Percentiles rank a stretch among this genome's conserved stretches.
These are phyloP conservation scores for Phalaenopsis hybrid DNA, from an alignment of 116 monocot genomes.

Conservation along the genomic window DNA sequence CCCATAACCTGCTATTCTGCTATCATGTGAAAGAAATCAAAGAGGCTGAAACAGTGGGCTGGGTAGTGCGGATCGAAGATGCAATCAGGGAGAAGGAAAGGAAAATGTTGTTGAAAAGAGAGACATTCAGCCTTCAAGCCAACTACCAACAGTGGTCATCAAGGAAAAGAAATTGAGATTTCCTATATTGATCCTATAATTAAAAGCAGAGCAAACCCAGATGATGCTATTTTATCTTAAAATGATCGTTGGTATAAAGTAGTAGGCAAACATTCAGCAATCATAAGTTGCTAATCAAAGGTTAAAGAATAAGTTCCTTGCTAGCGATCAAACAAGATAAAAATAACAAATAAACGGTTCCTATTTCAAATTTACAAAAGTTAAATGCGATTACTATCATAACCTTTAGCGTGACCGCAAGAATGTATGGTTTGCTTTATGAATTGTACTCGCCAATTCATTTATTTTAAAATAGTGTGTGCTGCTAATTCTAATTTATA, in stretches of 20 bases:
- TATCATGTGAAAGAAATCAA: no score
- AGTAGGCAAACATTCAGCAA: neutral
- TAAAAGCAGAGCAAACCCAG: neutral
- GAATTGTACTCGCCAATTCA: neutral
- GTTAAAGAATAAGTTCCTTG: neutral
- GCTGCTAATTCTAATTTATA: neutral
- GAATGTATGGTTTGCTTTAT: neutral
- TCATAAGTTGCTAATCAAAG: neutral
- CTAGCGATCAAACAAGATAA: neutral
- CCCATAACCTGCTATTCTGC: no score
- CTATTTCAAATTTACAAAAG: neutral
- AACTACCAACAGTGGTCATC: no score
- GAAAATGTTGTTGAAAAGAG: no score
- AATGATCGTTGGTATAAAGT: neutral
- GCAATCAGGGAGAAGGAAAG: no score
- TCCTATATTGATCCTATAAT: neutral
- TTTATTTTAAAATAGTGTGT: neutral
- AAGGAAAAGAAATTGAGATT: no score
- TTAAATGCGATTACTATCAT: neutral
- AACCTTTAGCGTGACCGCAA: neutral
- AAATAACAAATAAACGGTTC: neutral
- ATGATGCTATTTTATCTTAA: neutral
- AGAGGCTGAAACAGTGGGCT: no score
- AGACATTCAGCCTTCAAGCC: no score
- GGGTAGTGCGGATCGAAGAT: no score